phyloP scores from a whole-genome alignment of 148 eudicot species.

The Spergularia marina region DNA sequence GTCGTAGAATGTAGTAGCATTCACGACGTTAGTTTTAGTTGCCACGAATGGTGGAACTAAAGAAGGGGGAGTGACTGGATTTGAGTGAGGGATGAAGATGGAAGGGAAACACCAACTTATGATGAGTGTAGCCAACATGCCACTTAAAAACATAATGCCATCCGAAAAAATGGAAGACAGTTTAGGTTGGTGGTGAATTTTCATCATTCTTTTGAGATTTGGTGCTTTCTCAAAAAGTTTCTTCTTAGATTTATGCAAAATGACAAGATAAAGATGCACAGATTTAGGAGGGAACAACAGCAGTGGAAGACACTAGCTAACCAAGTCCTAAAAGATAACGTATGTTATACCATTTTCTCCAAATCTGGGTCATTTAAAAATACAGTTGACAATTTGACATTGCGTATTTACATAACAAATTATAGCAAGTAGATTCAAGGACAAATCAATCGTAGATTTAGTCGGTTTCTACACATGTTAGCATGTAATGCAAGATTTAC shows the following conservation, averaged over 20 bases:
- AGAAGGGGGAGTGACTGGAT: neutral
- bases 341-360: constrained; percentile 3
- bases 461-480: neutral
- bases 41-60: neutral
- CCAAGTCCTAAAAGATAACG: neutral
- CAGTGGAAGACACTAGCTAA: neutral
- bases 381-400: neutral
- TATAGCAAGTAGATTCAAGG: neutral
- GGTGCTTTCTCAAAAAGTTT: neutral
- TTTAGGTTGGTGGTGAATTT: constrained; percentile 2
- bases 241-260: neutral
- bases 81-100: neutral
- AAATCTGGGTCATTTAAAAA: neutral
- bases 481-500: neutral
- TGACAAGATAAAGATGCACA: neutral
- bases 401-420: neutral
- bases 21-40: neutral
- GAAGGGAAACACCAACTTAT: constrained; percentile 3
- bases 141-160: constrained; percentile 15
- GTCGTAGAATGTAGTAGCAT: constrained; percentile 52
- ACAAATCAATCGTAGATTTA: neutral
- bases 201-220: neutral
- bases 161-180: constrained; percentile 9
- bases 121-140: constrained; percentile 5
- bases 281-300: neutral